A percentile compares a stretch with the other conserved stretches of the same genome.
Conservation (phyloP, 2,329 filamentous ascomycete species). For the Alternaria infectoria region DNA sequence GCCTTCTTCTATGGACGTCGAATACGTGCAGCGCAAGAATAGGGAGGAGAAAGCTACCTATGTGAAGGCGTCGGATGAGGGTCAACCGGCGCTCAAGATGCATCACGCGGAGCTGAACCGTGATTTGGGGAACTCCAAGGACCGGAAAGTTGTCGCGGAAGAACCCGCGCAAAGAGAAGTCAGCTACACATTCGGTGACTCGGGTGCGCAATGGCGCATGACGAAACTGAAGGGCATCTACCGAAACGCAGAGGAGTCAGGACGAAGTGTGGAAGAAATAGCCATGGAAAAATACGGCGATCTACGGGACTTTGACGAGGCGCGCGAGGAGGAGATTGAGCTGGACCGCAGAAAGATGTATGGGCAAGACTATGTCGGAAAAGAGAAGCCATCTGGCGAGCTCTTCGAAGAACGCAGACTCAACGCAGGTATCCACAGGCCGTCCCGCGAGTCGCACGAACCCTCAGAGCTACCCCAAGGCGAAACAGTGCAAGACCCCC, state of each 20-base stretch:
- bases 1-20: slow-evolving; percentile 79
- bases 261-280: slow-evolving; percentile 77
- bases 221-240: slow-evolving; percentile 90
- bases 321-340: slow-evolving; percentile 90
- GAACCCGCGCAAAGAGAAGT: slow-evolving; percentile 67
- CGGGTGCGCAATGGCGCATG: slow-evolving; percentile 94
- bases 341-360: slow-evolving; percentile 82
- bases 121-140: slow-evolving; percentile 65
- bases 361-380: slow-evolving; percentile 81
- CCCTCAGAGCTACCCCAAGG: slow-evolving; percentile 58
- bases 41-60: slow-evolving; percentile 51
- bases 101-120: slow-evolving; percentile 83
- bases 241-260: slow-evolving; percentile 74
- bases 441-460: slow-evolving; percentile 31
- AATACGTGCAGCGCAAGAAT: slow-evolving; percentile 75
- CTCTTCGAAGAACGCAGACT: slow-evolving; percentile 78
- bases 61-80: slow-evolving; percentile 57
- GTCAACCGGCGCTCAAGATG: slow-evolving; percentile 71
- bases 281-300: slow-evolving; percentile 82
- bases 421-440: slow-evolving; percentile 59
- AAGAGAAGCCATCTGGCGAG: slow-evolving; percentile 87
- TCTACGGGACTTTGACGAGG: slow-evolving; percentile 86
- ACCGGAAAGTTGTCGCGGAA: slow-evolving; percentile 36
- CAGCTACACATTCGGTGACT: slow-evolving; percentile 85
- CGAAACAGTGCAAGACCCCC: slow-evolving; percentile 62